Conservation (phyloP, 208 protist genomes). For the Porcisia deanei region DNA sequence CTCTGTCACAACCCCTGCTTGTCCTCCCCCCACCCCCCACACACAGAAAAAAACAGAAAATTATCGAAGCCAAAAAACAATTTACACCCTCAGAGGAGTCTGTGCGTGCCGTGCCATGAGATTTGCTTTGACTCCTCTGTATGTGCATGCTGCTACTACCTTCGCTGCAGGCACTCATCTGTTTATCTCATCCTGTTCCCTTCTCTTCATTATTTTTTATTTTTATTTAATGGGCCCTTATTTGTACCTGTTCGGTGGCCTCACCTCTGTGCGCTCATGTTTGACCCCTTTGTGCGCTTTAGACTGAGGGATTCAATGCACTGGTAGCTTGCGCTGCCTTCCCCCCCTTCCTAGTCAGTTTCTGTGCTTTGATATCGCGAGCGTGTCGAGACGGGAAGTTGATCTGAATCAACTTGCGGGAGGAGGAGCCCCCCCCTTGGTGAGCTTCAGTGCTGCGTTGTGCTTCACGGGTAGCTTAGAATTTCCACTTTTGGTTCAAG, state of each 20-base stretch:
- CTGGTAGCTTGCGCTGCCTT: background rate
- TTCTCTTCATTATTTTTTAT: background rate
- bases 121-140: background rate
- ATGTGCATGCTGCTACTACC: background rate
- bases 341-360: background rate
- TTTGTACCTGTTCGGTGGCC: background rate
- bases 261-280: background rate
- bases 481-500: background rate
- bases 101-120: background rate
- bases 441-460: background rate
- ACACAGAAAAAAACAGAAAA: conserved; percentile 14
- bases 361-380: background rate
- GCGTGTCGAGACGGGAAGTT: background rate
- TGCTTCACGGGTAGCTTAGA: background rate
- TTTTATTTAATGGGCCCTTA: background rate
- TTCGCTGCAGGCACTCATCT: background rate
- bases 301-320: background rate
- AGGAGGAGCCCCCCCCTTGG: background rate
- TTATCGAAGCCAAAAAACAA: background rate
- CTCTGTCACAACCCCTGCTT: too few relatives aligned
- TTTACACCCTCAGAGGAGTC: background rate
- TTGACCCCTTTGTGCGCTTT: background rate
- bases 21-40: too few relatives aligned
- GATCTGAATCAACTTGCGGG: background rate
- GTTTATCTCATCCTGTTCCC: background rate